Percentiles rank a stretch among this genome's conserved stretches.
Evolutionary conservation across 1,284 basidiomycete genomes (phyloP).

Genomic region (Tetrapyrgos nigripes): DNA sequence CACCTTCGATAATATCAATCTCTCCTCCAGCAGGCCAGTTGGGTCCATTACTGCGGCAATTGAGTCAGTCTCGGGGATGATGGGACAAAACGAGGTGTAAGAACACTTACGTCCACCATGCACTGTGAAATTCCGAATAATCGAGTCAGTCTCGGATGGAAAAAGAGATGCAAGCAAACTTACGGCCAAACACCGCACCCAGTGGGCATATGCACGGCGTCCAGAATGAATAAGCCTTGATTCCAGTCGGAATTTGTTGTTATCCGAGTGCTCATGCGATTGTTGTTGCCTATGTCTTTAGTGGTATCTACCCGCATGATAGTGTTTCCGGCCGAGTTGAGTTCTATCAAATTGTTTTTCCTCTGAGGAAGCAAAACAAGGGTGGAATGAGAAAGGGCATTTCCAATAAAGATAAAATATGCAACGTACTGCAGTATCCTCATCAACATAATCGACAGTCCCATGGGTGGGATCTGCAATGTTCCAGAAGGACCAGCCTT

Average conservation of each 20-base stretch:
- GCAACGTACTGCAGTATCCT: slow-evolving; percentile 58
- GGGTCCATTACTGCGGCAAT: slow-evolving; percentile 47
- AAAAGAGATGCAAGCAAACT: slow-evolving; percentile 29
- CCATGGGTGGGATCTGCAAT: slow-evolving; percentile 84
- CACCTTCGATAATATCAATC: slow-evolving; percentile 88
- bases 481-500: slow-evolving; percentile 81
- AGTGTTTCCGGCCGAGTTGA: slow-evolving; percentile 76
- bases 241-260: slow-evolving; percentile 68
- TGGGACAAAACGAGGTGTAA: neutral
- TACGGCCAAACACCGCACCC: slow-evolving; percentile 90
- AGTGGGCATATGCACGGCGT: slow-evolving; percentile 89
- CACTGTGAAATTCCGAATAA: slow-evolving; percentile 36
- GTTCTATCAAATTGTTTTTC: slow-evolving; percentile 55
- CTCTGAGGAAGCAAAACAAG: slow-evolving; percentile 32
- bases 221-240: slow-evolving; percentile 79
- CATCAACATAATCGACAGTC: slow-evolving; percentile 60
- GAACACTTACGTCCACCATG: slow-evolving; percentile 50
- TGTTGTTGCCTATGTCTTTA: slow-evolving; percentile 58
- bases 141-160: neutral
- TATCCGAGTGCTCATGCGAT: slow-evolving; percentile 80
- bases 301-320: slow-evolving; percentile 89
- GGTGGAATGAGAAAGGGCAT: neutral
- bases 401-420: neutral
- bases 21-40: slow-evolving; percentile 64
- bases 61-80: neutral